These are phyloP conservation scores for Aureobasidium leucospermi DNA, from an alignment of 2,329 filamentous ascomycete genomes.

Conservation along the genomic window DNA sequence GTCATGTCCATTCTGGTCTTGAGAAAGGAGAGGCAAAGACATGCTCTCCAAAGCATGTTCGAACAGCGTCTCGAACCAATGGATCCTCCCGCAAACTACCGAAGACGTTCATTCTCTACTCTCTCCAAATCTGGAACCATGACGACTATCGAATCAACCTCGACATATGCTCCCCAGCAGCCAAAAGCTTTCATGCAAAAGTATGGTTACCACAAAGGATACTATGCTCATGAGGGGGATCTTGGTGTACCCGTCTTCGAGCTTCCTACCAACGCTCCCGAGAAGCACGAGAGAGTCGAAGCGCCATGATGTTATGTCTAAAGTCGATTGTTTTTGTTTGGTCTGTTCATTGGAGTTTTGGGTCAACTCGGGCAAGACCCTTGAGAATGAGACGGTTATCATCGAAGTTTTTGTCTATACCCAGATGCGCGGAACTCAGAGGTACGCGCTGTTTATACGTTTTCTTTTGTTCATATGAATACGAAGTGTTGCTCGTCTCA, in stretches of 20 bases:
- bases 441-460: no score
- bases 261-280: neutral
- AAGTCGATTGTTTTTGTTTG: neutral
- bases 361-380: slow-evolving; percentile 3
- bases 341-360: neutral
- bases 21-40: slow-evolving; percentile 16
- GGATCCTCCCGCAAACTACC: neutral
- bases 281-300: slow-evolving; percentile 1
- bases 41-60: slow-evolving; percentile 25
- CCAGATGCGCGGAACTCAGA: neutral
- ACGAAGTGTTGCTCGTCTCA: no score
- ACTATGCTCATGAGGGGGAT: neutral
- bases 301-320: neutral
- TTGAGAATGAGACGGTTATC: neutral
- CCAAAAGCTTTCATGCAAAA: neutral
- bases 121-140: slow-evolving; percentile 3
- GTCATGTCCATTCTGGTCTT: slow-evolving; percentile 19
- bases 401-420: neutral
- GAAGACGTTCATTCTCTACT: slow-evolving; percentile 1
- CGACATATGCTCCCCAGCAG: neutral
- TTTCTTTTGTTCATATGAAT: no score
- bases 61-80: slow-evolving; percentile 11
- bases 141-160: slow-evolving; percentile 2
- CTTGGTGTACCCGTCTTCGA: slow-evolving; percentile 6
- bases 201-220: neutral